phyloP scores from a whole-genome alignment of 2,329 filamentous ascomycete species.

The Aurifilum marmelostoma region DNA sequence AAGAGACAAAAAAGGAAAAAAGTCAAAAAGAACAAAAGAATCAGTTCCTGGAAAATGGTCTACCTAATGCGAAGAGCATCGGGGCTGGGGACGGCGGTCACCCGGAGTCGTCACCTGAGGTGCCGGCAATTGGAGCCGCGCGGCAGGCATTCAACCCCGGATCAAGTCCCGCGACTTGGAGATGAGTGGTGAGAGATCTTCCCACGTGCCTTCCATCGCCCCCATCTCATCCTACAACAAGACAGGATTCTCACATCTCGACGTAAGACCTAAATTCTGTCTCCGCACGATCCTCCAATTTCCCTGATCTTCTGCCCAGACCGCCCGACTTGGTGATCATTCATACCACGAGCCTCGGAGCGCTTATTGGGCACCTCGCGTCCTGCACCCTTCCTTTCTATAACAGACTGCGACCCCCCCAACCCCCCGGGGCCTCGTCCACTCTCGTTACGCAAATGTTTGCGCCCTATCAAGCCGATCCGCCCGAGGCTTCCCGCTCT shows the following conservation, averaged over 20 bases:
- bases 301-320: neutral
- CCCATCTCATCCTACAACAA: neutral
- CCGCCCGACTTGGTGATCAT: no score
- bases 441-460: conserved; percentile 63
- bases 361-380: neutral
- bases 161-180: conserved; percentile 12
- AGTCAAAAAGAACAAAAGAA: neutral
- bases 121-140: conserved; percentile 1
- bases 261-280: neutral
- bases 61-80: neutral
- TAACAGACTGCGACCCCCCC: conserved; percentile 2
- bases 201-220: no score
- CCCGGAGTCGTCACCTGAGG: conserved; percentile 1
- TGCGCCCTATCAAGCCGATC: conserved; percentile 92
- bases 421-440: conserved; percentile 31
- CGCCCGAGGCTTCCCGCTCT: conserved; percentile 83
- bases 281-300: neutral
- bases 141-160: conserved; percentile 22
- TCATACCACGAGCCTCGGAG: neutral
- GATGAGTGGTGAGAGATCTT: neutral
- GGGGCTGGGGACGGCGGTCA: neutral
- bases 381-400: neutral
- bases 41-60: neutral
- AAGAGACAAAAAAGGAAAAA: neutral
- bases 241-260: neutral